Evolutionary conservation across 768 basidiomycete genomes (phyloP).

Genomic region (Multifurca ochricompacta): DNA sequence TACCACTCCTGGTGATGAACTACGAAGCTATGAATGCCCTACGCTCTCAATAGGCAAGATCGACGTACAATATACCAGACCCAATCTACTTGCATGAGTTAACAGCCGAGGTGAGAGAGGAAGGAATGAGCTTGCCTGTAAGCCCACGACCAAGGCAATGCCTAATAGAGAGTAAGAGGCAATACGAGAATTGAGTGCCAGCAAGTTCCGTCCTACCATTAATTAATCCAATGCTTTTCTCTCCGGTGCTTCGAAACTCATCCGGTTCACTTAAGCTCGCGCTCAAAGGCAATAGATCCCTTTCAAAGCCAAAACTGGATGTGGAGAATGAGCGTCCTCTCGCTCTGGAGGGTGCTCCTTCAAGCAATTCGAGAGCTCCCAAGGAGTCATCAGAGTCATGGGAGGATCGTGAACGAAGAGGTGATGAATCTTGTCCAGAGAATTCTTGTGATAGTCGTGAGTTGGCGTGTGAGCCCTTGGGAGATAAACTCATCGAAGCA

Average conservation of each 20-base stretch:
- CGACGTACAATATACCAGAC: slow-evolving; percentile 85
- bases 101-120: background rate
- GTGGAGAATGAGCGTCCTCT: slow-evolving; percentile 50
- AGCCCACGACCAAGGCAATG: slow-evolving; percentile 77
- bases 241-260: slow-evolving; percentile 36
- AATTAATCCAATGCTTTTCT: slow-evolving; percentile 69
- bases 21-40: slow-evolving; percentile 26
- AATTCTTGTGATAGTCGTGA: background rate
- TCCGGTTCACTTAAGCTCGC: slow-evolving; percentile 70
- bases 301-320: slow-evolving; percentile 72
- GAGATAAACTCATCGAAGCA: slow-evolving; percentile 34
- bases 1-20: slow-evolving; percentile 89
- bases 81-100: slow-evolving; percentile 49
- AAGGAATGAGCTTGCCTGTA: slow-evolving; percentile 45
- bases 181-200: background rate
- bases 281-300: slow-evolving; percentile 68
- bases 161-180: slow-evolving; percentile 40
- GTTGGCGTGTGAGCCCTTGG: slow-evolving; percentile 24
- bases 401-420: slow-evolving; percentile 32
- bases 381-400: slow-evolving; percentile 68
- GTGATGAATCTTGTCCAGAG: slow-evolving; percentile 1
- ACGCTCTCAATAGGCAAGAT: background rate
- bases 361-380: slow-evolving; percentile 69
- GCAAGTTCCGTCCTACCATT: slow-evolving; percentile 43
- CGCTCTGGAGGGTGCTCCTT: slow-evolving; percentile 39